These are phyloP conservation scores for Colletotrichum sojae DNA, from an alignment of 2,329 filamentous ascomycete genomes.

Conservation along the genomic window DNA sequence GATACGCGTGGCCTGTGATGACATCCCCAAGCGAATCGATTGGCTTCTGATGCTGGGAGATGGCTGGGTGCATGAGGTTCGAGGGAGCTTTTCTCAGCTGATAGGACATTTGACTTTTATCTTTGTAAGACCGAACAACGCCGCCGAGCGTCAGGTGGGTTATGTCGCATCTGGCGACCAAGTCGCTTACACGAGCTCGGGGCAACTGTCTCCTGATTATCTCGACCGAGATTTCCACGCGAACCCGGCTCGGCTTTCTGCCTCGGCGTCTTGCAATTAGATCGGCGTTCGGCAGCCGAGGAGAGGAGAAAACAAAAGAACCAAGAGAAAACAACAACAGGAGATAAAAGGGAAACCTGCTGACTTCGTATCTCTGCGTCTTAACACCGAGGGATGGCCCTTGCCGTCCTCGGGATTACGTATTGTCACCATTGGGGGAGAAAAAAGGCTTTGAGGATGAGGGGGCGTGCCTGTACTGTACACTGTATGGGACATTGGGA, in stretches of 20 bases:
- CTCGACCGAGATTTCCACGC: constrained; percentile 4
- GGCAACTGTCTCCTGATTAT: not conserved
- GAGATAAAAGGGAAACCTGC: not conserved
- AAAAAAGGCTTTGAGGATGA: constrained; percentile 6
- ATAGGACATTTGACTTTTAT: not conserved
- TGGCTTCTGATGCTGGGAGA: constrained; percentile 6
- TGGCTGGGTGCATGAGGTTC: not conserved
- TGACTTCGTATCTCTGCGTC: not conserved
- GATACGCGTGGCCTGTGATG: constrained; percentile 3
- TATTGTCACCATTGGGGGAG: not conserved
- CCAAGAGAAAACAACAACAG: not conserved
- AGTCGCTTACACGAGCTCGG: not conserved
- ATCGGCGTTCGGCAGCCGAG: constrained; percentile 23
- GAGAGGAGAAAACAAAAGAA: constrained; percentile 1
- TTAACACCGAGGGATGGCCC: constrained; percentile 34
- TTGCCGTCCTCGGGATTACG: constrained; percentile 33
- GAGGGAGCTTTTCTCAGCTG: not conserved
- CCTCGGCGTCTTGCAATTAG: constrained; percentile 14
- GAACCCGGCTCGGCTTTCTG: constrained; percentile 19
- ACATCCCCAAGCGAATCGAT: constrained; percentile 17
- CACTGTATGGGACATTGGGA: constrained; percentile 3
- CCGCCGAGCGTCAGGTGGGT: constrained; percentile 2
- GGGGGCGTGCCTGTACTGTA: constrained; percentile 7
- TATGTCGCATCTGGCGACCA: constrained; percentile 9
- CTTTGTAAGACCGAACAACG: not conserved